Evolutionary conservation across 176 grass and related monocot species (phyloP), one percentile per base, ranked within the genome.

Genomic region (Carex myosuroides): DNA sequence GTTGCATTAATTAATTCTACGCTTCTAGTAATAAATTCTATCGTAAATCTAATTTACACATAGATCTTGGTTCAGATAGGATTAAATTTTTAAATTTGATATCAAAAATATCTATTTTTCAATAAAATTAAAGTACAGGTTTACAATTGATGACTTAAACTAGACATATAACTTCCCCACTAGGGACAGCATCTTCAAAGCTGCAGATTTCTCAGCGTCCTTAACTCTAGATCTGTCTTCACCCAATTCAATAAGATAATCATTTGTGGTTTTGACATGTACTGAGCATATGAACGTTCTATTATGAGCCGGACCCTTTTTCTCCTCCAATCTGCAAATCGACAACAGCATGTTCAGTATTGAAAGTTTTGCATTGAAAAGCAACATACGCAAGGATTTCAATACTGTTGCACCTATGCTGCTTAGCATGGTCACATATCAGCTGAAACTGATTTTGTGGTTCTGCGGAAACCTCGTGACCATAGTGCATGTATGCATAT

Each of bases 271-370:
- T 70, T 92, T 69, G 30, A 91, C 83, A 79, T 87, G 89, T 78
- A 97, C 92, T 16, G 94, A 94, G 56, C 85, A 94, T 56, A 89
- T 60, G 82, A 89, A 94, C 60, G 68, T 92, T 75, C 79, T 97
- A 13, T 73, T 72, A 84, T 97, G 90, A 58, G 78, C 85, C 81
- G 92, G 90, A 5, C 94, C 92, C 54, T 85, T 63, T 89, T 92
- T 88, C 67, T 89, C 87, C 82, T 97, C 90, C 85, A 91, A 79
- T 85, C 94, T 97, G 87, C 70, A 92, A 89, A 86, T 75, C 0
- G 24, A 54, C 50, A 57, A 65, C 13, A 84, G 29, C 16, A 71
- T 83, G 20, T 30, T 63, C 2, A 61, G 63, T 68, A 68, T 3
- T 60, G 11, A 18, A 33, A 18, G 18, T 65, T 79, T 54, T 52